Conservation (phyloP, 176 grass and related monocot species). For the Bonia amplexicaulis region DNA sequence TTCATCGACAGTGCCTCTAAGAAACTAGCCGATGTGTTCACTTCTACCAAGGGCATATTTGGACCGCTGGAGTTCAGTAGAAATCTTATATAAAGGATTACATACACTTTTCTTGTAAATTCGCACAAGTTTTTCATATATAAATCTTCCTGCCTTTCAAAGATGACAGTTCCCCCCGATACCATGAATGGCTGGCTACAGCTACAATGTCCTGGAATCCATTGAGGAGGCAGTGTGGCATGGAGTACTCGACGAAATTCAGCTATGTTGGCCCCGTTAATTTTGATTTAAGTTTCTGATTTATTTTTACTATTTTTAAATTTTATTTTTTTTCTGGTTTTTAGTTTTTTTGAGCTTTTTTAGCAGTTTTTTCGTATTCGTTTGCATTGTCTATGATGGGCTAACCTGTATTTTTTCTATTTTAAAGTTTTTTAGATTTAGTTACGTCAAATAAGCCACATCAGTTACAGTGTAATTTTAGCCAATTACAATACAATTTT, state of each 20-base stretch:
- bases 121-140: not conserved
- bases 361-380: too few species aligned
- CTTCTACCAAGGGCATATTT: not conserved
- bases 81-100: not conserved
- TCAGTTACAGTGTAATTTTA: too few species aligned
- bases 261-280: too few species aligned
- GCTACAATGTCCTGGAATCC: not conserved
- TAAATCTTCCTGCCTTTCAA: not conserved
- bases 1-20: not conserved
- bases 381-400: too few species aligned
- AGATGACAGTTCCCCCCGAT: not conserved
- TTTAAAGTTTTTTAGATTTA: too few species aligned
- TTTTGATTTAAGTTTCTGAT: too few species aligned
- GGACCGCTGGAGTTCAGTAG: not conserved
- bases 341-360: too few species aligned
- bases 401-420: too few species aligned
- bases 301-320: too few species aligned
- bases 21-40: not conserved
- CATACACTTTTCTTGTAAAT: not conserved
- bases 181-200: not conserved
- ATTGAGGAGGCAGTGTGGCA: not conserved
- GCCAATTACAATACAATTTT: too few species aligned
- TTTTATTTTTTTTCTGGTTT: too few species aligned
- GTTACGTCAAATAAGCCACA: too few species aligned
- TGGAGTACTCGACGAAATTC: not conserved